A percentile compares a stretch with the other conserved stretches of the same genome.
These are phyloP conservation scores for Aspergillus fischeri DNA, from an alignment of 2,329 filamentous ascomycete species.

Conservation along the genomic window DNA sequence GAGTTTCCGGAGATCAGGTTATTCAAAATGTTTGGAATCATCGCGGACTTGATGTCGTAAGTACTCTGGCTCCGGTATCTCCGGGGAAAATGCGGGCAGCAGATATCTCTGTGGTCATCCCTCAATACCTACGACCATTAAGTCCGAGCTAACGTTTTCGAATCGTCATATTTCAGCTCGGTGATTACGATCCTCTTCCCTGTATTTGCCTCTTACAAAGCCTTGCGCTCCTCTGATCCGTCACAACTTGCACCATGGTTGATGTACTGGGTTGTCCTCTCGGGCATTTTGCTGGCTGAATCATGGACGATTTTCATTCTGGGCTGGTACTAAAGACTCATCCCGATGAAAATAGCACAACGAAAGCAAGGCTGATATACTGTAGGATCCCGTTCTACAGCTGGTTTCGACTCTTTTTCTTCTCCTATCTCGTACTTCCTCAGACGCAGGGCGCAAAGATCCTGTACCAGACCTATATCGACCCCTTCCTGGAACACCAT, in stretches of 20 bases:
- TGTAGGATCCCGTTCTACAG: constrained; percentile 84
- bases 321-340: constrained; percentile 57
- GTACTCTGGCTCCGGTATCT: constrained; percentile 26
- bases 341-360: not conserved
- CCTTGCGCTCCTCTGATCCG: constrained; percentile 86
- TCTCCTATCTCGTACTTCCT: constrained; percentile 93
- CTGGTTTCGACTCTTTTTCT: constrained; percentile 79
- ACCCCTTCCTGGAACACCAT: constrained; percentile 84
- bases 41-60: constrained; percentile 74
- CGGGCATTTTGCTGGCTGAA: constrained; percentile 74
- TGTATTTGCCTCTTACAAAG: constrained; percentile 96
- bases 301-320: constrained; percentile 86
- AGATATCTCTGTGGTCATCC: not conserved
- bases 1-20: too few relatives aligned
- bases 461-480: constrained; percentile 78
- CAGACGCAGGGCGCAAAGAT: constrained; percentile 90
- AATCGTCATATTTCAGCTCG: constrained; percentile 53
- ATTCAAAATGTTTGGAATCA: constrained; percentile 67
- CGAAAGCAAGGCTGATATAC: not conserved
- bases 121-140: constrained; percentile 9
- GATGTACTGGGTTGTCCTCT: constrained; percentile 97
- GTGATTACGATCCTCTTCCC: constrained; percentile 88
- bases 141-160: constrained; percentile 16
- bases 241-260: constrained; percentile 92
- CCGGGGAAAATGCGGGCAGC: not conserved